A percentile compares a stretch with the other conserved stretches of the same genome.
Evolutionary conservation across 495 filamentous ascomycete genomes (phyloP).

Genomic region (Penicillium pulvis): DNA sequence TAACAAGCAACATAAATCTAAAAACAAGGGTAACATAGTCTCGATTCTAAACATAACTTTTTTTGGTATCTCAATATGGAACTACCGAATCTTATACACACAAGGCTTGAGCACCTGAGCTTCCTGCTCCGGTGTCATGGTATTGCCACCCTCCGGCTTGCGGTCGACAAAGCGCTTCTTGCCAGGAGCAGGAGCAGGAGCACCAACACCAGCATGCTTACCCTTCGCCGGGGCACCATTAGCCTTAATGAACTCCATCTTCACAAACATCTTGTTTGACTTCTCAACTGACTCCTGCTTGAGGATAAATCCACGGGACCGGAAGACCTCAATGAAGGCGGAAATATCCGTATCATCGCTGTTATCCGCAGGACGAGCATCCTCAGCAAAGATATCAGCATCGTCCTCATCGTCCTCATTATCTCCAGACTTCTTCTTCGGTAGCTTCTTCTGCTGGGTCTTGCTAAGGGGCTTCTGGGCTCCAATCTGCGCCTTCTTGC

Average conservation of each 20-base stretch:
- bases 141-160: constrained; percentile 55
- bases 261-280: constrained; percentile 97
- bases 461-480: constrained; percentile 66
- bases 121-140: constrained; percentile 55
- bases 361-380: constrained; percentile 39
- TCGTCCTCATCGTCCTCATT: constrained; percentile 48
- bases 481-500: constrained; percentile 58
- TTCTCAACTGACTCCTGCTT: constrained; percentile 67
- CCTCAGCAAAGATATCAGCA: constrained; percentile 49
- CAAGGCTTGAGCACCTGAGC: constrained; percentile 87
- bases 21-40: background rate
- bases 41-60: background rate
- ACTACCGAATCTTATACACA: constrained; percentile 88
- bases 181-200: constrained; percentile 35
- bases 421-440: constrained; percentile 38
- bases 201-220: constrained; percentile 58
- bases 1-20: background rate
- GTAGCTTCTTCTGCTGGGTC: constrained; percentile 50
- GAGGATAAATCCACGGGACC: constrained; percentile 75
- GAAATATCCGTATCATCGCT: constrained; percentile 76
- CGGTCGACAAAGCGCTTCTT: constrained; percentile 64
- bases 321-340: constrained; percentile 84
- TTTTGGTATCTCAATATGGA: constrained; percentile 1
- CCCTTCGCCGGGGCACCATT: constrained; percentile 63
- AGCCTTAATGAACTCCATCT: constrained; percentile 88